These are phyloP conservation scores for Phoenix dactylifera DNA, from an alignment of 176 grass and related monocot genomes.

Conservation along the genomic window DNA sequence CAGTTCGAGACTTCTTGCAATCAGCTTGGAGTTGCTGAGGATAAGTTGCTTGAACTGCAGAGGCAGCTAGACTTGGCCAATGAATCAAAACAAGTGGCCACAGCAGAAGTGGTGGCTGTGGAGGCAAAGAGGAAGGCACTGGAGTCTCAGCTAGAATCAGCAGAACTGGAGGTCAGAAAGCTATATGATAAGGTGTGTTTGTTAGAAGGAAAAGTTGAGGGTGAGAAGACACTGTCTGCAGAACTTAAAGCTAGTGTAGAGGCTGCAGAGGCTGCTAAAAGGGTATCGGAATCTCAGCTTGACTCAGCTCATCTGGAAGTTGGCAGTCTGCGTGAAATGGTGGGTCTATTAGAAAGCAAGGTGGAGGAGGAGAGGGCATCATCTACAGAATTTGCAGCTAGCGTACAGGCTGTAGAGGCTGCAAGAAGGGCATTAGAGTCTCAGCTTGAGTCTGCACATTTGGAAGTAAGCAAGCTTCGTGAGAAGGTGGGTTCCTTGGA, in stretches of 20 bases:
- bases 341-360: constrained; percentile 38
- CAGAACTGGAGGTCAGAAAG: constrained; percentile 32
- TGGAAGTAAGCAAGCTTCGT: constrained; percentile 23
- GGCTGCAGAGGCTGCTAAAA: constrained; percentile 31
- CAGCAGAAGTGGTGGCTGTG: constrained; percentile 31
- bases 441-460: constrained; percentile 28
- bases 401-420: constrained; percentile 26
- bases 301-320: constrained; percentile 35
- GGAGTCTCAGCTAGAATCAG: constrained; percentile 36
- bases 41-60: constrained; percentile 58
- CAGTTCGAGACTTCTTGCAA: constrained; percentile 42
- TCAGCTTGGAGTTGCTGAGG: constrained; percentile 34
- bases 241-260: constrained; percentile 50
- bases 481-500: constrained; percentile 53
- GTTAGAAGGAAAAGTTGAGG: constrained; percentile 47
- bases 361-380: constrained; percentile 31
- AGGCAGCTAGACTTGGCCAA: constrained; percentile 43
- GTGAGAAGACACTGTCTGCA: constrained; percentile 37
- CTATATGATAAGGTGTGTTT: constrained; percentile 35
- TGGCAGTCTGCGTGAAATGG: constrained; percentile 29
- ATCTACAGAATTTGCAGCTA: constrained; percentile 39
- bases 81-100: constrained; percentile 36
- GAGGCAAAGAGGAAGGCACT: constrained; percentile 34
- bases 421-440: constrained; percentile 35
- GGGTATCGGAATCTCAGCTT: constrained; percentile 43